Conservation (phyloP, 306 rosid genomes). For the Quercus mongolica region DNA sequence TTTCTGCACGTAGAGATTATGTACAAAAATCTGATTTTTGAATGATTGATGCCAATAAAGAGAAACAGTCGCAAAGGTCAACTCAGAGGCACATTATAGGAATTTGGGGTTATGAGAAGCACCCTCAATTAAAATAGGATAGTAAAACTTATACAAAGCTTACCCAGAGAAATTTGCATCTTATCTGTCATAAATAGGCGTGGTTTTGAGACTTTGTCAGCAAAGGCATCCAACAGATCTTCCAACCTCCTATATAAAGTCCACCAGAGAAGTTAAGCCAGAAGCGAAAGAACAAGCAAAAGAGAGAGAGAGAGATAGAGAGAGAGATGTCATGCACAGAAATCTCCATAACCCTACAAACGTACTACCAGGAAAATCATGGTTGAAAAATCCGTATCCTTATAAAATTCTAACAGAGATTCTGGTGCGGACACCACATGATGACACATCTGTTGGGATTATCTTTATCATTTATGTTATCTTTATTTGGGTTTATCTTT, state of each 20-base stretch:
- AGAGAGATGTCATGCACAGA: not conserved
- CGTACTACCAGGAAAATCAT: not conserved
- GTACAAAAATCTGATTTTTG: not conserved
- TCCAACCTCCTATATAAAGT: constrained; percentile 69
- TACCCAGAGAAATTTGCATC: constrained; percentile 92
- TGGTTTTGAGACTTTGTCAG: constrained; percentile 89
- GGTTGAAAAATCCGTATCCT: not conserved
- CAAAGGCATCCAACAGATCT: constrained; percentile 76
- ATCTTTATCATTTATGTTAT: too few relatives aligned
- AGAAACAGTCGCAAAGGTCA: not conserved
- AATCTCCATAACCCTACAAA: not conserved
- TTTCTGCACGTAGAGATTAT: not conserved
- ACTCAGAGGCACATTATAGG: not conserved
- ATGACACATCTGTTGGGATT: too few relatives aligned
- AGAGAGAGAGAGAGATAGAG: not conserved
- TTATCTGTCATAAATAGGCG: constrained; percentile 78
- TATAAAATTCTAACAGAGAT: not conserved
- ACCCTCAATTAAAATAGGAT: not conserved
- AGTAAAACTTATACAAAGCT: constrained; percentile 20
- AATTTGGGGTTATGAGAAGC: not conserved
- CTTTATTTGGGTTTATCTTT: too few relatives aligned
- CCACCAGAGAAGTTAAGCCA: constrained; percentile 12
- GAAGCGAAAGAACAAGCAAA: not conserved
- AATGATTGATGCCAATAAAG: not conserved
- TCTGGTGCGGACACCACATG: too few relatives aligned